A percentile compares a stretch with the other conserved stretches of the same genome.
Evolutionary conservation across 2,329 filamentous ascomycete genomes (phyloP).

Genomic region (Ustulina deusta): DNA sequence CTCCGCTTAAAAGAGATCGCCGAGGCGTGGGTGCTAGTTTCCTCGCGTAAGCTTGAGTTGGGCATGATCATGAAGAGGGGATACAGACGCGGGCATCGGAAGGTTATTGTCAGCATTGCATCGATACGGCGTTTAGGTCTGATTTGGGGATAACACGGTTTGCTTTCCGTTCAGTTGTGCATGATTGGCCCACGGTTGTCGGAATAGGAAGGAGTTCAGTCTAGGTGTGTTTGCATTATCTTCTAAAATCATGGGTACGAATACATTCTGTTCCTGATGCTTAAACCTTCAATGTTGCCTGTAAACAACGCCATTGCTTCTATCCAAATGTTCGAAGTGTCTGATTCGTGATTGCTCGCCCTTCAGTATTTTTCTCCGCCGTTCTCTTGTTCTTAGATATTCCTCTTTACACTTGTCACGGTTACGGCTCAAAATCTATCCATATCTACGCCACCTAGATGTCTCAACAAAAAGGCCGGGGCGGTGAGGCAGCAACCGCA

Average conservation of each 20-base stretch:
- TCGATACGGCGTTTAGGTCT: constrained; percentile 39
- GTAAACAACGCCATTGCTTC: neutral
- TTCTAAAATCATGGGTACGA: constrained; percentile 41
- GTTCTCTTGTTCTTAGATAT: neutral
- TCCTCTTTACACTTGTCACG: neutral
- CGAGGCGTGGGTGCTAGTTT: constrained; percentile 73
- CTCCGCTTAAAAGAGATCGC: constrained; percentile 77
- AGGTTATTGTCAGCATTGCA: constrained; percentile 33
- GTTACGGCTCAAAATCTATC: neutral
- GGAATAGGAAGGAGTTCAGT: constrained; percentile 41
- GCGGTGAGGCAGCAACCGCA: neutral
- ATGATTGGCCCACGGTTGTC: constrained; percentile 28
- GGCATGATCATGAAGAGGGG: constrained; percentile 27
- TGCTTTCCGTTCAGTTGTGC: constrained; percentile 4
- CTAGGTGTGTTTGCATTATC: constrained; percentile 39
- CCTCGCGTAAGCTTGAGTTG: constrained; percentile 56
- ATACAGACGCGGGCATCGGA: constrained; percentile 14
- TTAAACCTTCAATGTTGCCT: neutral
- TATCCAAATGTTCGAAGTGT: neutral
- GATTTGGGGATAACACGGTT: constrained; percentile 7
- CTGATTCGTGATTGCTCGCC: neutral
- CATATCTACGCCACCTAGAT: neutral
- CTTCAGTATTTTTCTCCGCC: neutral
- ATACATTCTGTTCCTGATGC: constrained; percentile 30
- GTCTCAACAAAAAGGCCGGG: neutral